These are phyloP conservation scores for Leishmania lainsoni DNA, from an alignment of 208 protist species.

Conservation along the genomic window DNA sequence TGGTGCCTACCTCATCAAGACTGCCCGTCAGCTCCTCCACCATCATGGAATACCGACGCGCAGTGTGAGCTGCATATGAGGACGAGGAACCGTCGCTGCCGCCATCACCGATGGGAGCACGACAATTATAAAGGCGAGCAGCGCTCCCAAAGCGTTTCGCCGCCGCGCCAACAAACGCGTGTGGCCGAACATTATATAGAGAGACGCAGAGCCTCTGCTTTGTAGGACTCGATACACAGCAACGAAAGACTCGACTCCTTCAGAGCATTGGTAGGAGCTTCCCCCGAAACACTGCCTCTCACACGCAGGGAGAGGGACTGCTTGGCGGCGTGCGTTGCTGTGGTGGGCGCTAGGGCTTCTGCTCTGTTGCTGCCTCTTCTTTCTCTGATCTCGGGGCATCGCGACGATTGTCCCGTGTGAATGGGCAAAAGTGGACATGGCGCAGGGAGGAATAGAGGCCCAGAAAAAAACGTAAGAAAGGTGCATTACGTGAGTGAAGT, in stretches of 20 bases:
- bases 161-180: not conserved
- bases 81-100: not conserved
- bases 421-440: not conserved
- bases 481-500: not conserved
- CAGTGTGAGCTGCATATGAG: conserved; percentile 14
- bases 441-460: not conserved
- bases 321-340: not conserved
- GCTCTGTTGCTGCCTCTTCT: too few relatives aligned
- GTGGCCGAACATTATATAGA: not conserved
- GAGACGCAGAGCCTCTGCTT: not conserved
- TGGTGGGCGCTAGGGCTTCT: not conserved
- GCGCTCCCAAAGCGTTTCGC: not conserved
- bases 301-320: not conserved
- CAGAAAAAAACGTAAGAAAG: not conserved
- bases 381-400: not conserved
- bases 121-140: not conserved
- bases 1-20: conserved; percentile 36
- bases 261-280: not conserved
- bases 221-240: not conserved
- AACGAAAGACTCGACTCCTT: not conserved
- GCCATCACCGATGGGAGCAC: conserved; percentile 4
- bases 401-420: not conserved
- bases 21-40: conserved; percentile 51
- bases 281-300: not conserved
- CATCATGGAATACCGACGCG: conserved; percentile 45